Base-by-base conservation (phyloP, 2,329 filamentous ascomycete species). In the Colletotrichum sp. region DNA sequence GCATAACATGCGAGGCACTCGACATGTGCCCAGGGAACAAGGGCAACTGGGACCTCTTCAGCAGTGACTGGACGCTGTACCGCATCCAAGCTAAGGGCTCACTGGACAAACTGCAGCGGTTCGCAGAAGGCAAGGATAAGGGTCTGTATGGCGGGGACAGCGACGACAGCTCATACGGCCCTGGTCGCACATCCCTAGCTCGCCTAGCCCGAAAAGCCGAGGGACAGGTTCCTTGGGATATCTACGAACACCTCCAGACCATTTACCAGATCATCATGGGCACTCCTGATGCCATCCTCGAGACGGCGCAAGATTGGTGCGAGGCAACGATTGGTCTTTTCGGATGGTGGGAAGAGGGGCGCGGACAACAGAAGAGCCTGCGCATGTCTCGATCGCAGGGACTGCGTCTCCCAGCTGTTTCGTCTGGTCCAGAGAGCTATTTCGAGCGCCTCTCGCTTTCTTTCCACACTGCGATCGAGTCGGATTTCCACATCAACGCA, bases 281-380 rank as follows among this genome's bases (percentile, higher is more conserved):
- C 43, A 92, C 94, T 78, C 89, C 92, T 12, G 91, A 93, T 43
- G 93, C 95, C 24, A 95, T 98, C 68, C 87, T 98, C 76, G 91
- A 93, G 63, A 92, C 93, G 60, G 92, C 96, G 1, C 93, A 96
- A 81, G 96, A 98, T 84, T 99, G 96, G 96, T 92, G 96, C 67
- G 96, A 99, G 86, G 96, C 95, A 1, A 94, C 93, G 0, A 86
- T 98, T 75, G 94, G 93, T 3, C 87, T 99, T 66, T 93, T 96
- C 36, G 93, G 94, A 8, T 99, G 96, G 96, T 98, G 96, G 96
- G 94, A 98, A 81, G 95, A 97, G 76, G 91, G 91, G n/a, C 91
- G 92, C 75, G 90, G 72, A 78, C 87, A 83, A 66, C 85, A 84
- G 75, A 87, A 85, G 79, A 84, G 81, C 65, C 81, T 85, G 24